Conservation (phyloP, 1,139 yeast genomes). For the Blastobotrys illinoisensis region DNA sequence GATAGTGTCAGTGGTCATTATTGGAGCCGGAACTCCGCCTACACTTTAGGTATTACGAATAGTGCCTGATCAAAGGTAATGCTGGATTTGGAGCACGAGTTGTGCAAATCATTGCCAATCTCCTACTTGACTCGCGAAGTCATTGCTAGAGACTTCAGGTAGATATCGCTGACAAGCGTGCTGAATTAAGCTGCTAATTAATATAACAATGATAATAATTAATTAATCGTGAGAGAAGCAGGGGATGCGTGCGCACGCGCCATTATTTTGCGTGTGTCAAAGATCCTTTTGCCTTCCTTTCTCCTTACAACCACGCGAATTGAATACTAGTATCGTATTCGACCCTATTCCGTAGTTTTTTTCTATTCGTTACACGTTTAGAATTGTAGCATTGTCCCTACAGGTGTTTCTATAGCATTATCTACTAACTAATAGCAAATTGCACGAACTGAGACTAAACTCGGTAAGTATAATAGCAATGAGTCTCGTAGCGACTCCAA, state of each 20-base stretch:
- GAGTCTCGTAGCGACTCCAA: not conserved
- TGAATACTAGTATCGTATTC: not conserved
- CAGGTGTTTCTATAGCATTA: not conserved
- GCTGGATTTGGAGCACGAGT: no score
- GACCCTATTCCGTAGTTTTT: not conserved
- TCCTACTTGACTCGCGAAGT: no score
- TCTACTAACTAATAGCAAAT: not conserved
- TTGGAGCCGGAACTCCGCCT: not conserved
- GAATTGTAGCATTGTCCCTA: not conserved
- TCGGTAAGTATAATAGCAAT: not conserved
- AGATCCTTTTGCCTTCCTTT: not conserved
- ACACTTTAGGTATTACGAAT: no score
- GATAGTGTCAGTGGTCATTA: no score
- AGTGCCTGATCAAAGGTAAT: no score
- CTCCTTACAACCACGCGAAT: not conserved
- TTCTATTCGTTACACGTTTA: not conserved
- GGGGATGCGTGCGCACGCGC: not conserved
- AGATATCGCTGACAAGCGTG: no score
- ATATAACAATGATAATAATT: no score
- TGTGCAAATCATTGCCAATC: no score
- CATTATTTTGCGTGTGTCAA: not conserved
- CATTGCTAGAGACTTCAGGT: no score
- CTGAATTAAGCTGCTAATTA: no score
- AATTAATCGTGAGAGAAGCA: no score
- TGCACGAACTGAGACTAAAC: not conserved